phyloP scores from a whole-genome alignment of 192 early-diverging fungal genomes.

The Diversispora eburnea region DNA sequence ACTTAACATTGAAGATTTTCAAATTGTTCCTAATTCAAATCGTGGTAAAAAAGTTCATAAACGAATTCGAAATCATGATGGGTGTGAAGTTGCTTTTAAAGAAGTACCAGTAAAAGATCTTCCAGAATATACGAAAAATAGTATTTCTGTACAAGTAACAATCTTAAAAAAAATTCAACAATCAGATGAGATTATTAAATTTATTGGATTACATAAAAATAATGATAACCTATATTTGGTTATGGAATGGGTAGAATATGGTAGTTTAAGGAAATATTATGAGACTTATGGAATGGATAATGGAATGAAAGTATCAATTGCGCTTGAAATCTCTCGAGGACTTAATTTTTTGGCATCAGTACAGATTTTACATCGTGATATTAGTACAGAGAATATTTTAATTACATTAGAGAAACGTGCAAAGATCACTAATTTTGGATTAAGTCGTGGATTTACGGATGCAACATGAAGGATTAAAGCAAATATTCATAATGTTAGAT shows the following conservation, averaged over 20 bases:
- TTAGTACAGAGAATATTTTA: slow-evolving; percentile 26
- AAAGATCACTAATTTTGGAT: slow-evolving; percentile 40
- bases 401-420: background rate
- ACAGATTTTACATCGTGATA: slow-evolving; percentile 30
- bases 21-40: background rate
- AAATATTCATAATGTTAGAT: background rate
- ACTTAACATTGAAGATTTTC: background rate
- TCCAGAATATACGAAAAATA: background rate
- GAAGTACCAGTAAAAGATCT: background rate
- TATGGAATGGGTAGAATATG: slow-evolving; percentile 22
- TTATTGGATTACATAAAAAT: background rate
- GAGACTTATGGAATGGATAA: slow-evolving; percentile 14
- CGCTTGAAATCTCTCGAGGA: slow-evolving; percentile 36
- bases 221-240: background rate
- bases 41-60: background rate
- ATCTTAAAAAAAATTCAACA: slow-evolving; percentile 2
- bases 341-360: slow-evolving; percentile 33
- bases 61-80: background rate
- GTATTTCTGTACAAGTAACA: background rate
- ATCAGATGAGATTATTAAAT: background rate
- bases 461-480: background rate
- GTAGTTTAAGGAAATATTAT: slow-evolving; percentile 33
- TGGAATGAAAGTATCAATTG: slow-evolving; percentile 33
- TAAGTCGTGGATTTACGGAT: background rate
- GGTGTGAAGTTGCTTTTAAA: background rate